These are phyloP conservation scores for Sphenostylis stenocarpa DNA, from an alignment of 306 rosid genomes.

Conservation along the genomic window DNA sequence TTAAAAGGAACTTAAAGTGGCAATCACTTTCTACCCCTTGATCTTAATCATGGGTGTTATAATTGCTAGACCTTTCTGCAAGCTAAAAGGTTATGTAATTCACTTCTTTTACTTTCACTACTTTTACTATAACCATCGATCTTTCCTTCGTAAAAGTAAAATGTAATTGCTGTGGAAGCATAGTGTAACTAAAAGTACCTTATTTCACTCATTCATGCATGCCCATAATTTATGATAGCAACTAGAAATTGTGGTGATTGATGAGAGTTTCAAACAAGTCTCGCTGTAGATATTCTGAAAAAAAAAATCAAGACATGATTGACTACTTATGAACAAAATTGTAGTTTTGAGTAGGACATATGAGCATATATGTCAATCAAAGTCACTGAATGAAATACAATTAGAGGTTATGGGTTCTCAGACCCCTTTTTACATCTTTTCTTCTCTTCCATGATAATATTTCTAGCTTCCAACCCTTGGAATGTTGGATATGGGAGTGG, in stretches of 20 bases:
- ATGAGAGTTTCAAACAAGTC: conserved; percentile 30
- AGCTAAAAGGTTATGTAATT: conserved; percentile 41
- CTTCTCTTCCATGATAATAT: conserved; percentile 4
- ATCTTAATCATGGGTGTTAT: conserved; percentile 79
- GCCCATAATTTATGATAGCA: conserved; percentile 19
- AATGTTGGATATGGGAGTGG: conserved; percentile 44
- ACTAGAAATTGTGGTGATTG: background rate
- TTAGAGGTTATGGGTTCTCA: conserved; percentile 30
- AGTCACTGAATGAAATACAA: conserved; percentile 38
- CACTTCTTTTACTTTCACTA: conserved; percentile 28
- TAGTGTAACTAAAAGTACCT: conserved; percentile 12
- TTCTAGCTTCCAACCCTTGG: conserved; percentile 17
- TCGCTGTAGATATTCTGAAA: conserved; percentile 27
- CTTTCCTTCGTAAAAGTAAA: conserved; percentile 32
- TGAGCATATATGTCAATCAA: conserved; percentile 39
- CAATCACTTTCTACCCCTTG: conserved; percentile 61
- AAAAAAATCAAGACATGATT: conserved; percentile 31
- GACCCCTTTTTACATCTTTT: conserved; percentile 26
- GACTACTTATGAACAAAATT: conserved; percentile 28
- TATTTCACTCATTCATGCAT: conserved; percentile 21
- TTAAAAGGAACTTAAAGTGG: conserved; percentile 32
- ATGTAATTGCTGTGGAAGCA: conserved; percentile 8
- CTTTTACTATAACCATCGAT: conserved; percentile 37
- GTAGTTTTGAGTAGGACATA: conserved; percentile 28
- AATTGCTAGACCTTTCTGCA: conserved; percentile 66